A percentile compares a stretch with the other conserved stretches of the same genome.
Conservation (phyloP, 75 land plant species). For the Pseudotsuga menziesii region DNA sequence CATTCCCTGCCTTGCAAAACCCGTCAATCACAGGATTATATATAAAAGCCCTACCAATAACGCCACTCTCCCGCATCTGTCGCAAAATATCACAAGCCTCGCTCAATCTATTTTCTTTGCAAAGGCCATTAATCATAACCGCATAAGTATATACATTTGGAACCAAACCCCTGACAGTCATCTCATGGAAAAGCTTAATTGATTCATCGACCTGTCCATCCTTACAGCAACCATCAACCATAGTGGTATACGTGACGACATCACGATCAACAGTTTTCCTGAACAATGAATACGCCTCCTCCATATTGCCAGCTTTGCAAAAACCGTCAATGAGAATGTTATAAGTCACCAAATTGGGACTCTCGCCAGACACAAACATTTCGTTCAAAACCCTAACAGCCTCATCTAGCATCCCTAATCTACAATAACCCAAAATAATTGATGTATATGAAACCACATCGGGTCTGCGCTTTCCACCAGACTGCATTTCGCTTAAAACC, state of each 20-base stretch:
- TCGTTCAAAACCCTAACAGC: constrained; percentile 36
- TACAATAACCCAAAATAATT: constrained; percentile 56
- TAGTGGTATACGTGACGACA: constrained; percentile 62
- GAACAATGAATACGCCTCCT: constrained; percentile 28
- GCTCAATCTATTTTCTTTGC: constrained; percentile 57
- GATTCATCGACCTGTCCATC: constrained; percentile 50
- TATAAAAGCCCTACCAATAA: constrained; percentile 42
- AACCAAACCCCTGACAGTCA: constrained; percentile 37
- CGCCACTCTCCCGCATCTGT: constrained; percentile 37
- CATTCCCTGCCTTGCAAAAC: constrained; percentile 67
- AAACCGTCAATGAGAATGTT: constrained; percentile 63
- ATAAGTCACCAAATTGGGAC: constrained; percentile 44
- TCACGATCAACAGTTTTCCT: constrained; percentile 45
- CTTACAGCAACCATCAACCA: constrained; percentile 74
- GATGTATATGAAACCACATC: constrained; percentile 48
- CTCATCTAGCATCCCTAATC: constrained; percentile 32
- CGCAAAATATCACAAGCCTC: constrained; percentile 62
- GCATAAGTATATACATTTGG: constrained; percentile 69
- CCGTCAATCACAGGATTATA: constrained; percentile 81
- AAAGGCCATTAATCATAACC: constrained; percentile 49
- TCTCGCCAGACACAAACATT: constrained; percentile 44
- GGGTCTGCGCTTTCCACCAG: constrained; percentile 11
- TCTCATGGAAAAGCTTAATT: constrained; percentile 52
- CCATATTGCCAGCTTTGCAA: constrained; percentile 46
- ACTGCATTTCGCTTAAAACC: constrained; percentile 21